Evolutionary conservation across 1,284 basidiomycete species (phyloP).

Genomic region (Rhodotorula sp.): DNA sequence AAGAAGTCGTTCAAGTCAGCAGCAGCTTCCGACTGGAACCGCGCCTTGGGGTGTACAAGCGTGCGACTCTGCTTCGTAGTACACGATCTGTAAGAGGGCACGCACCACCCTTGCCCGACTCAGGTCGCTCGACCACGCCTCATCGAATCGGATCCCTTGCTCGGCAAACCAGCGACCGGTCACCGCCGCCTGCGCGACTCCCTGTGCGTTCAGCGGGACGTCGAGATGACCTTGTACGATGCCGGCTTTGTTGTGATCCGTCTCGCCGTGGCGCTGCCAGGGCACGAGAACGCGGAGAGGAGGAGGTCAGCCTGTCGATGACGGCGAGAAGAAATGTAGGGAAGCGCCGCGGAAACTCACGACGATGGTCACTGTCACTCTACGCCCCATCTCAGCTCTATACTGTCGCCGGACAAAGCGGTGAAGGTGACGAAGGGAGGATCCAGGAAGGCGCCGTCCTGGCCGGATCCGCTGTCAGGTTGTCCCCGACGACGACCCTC

Average conservation of each 20-base stretch:
- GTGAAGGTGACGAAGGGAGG: background rate
- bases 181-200: slow-evolving; percentile 26
- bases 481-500: background rate
- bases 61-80: too few species aligned
- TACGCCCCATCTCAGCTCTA: background rate
- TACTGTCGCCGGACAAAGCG: too few species aligned
- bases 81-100: too few species aligned
- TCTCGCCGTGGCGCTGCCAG: slow-evolving; percentile 21
- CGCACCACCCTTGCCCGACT: slow-evolving; percentile 32
- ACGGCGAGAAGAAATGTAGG: background rate
- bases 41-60: background rate
- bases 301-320: background rate
- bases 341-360: background rate
- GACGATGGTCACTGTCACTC: background rate
- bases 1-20: background rate
- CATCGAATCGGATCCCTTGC: slow-evolving; percentile 19
- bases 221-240: slow-evolving; percentile 43
- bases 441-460: too few species aligned
- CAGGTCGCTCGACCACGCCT: slow-evolving; percentile 38
- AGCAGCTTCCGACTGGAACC: background rate
- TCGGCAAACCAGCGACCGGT: slow-evolving; percentile 20
- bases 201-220: slow-evolving; percentile 36
- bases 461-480: background rate
- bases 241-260: slow-evolving; percentile 37
- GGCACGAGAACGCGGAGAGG: background rate